Evolutionary conservation across 2,329 filamentous ascomycete species (phyloP).

Genomic region (Cercospora zeina): DNA sequence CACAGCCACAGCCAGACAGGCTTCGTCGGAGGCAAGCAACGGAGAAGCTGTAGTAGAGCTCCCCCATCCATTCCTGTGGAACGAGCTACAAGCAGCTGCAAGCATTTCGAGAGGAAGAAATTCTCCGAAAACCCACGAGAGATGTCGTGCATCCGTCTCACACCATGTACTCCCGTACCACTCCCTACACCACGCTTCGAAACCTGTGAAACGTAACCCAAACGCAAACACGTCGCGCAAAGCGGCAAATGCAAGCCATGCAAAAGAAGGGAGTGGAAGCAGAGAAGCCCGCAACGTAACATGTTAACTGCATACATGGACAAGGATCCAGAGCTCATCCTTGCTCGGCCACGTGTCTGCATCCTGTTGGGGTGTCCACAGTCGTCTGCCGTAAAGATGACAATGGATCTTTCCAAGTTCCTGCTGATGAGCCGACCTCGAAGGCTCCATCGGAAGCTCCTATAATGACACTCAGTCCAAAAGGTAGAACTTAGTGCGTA

Average conservation of each 20-base stretch:
- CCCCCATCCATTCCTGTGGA: background rate
- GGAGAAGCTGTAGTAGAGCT: background rate
- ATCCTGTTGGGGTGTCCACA: background rate
- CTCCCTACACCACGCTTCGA: background rate
- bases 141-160: slow-evolving; percentile 1
- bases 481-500: background rate
- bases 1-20: background rate
- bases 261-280: background rate
- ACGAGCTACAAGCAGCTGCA: background rate
- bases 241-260: background rate
- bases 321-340: background rate
- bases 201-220: slow-evolving; percentile 4
- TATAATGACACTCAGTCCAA: background rate
- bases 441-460: background rate
- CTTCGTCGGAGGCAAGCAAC: background rate
- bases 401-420: background rate
- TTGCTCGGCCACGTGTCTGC: slow-evolving; percentile 3
- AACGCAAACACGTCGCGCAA: background rate
- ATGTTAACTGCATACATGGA: background rate
- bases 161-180: background rate
- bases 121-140: slow-evolving; percentile 11
- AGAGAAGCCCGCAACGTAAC: background rate
- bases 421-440: background rate
- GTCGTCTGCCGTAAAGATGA: slow-evolving; percentile 1
- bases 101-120: background rate